Evolutionary conservation across 2,329 filamentous ascomycete species (phyloP).

Genomic region (Sporothrix variecibatus): DNA sequence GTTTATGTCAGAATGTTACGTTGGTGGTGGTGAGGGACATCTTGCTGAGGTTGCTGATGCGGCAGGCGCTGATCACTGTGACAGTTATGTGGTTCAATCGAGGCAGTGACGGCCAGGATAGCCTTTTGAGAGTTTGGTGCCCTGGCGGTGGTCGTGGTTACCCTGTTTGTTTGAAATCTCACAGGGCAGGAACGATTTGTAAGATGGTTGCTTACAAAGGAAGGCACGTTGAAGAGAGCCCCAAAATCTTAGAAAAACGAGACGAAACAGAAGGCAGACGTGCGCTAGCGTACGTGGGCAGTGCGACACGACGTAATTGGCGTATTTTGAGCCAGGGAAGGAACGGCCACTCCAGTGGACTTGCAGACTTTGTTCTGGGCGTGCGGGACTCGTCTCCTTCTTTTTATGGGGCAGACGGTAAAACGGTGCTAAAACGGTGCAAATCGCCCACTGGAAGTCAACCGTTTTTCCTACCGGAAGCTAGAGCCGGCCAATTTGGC

Average conservation of each 20-base stretch:
- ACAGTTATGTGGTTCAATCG: too few relatives aligned
- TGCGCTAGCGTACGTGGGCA: not conserved
- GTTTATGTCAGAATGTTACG: not conserved
- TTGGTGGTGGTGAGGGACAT: not conserved
- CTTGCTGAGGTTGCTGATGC: not conserved
- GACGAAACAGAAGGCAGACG: not conserved
- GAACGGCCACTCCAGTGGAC: not conserved
- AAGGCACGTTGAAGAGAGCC: not conserved
- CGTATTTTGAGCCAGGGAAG: not conserved
- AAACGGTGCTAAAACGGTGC: not conserved
- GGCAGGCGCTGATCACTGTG: too few relatives aligned
- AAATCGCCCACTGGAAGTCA: not conserved
- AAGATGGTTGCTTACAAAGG: slow-evolving; percentile 10
- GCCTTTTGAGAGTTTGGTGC: not conserved
- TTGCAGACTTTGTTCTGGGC: not conserved
- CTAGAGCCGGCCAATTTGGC: not conserved
- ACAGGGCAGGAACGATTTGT: slow-evolving; percentile 3
- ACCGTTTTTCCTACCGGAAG: not conserved
- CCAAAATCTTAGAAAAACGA: not conserved
- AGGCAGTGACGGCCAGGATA: too few relatives aligned
- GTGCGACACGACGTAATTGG: not conserved
- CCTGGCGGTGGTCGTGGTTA: not conserved
- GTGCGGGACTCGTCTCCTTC: not conserved
- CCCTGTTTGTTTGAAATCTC: not conserved
- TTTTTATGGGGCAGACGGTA: not conserved